A percentile compares a stretch with the other conserved stretches of the same genome.
phyloP scores from a whole-genome alignment of 345 rosid species.

The Citrus maxima region DNA sequence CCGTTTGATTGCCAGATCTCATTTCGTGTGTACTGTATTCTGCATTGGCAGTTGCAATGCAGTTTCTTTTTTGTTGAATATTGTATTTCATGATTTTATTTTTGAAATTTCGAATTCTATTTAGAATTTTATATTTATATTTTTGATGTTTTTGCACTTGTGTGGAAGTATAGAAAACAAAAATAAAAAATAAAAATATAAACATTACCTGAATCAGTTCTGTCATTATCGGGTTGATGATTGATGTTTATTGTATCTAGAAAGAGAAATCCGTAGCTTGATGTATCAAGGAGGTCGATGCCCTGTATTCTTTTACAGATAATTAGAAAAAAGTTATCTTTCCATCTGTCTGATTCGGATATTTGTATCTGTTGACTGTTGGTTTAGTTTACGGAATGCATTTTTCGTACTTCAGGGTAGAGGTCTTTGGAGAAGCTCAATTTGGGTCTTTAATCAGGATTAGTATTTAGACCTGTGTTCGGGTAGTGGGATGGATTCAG shows the following conservation, averaged over 20 bases:
- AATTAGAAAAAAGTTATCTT: neutral
- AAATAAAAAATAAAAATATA: too few species aligned
- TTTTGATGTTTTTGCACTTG: neutral
- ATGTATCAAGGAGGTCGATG: neutral
- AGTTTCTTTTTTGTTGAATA: neutral
- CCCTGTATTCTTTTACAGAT: neutral
- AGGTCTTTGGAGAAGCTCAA: neutral
- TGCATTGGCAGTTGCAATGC: neutral
- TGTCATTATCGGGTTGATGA: neutral
- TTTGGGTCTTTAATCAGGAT: neutral
- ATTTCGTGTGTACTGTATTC: neutral
- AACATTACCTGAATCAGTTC: neutral
- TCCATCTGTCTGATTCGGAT: neutral
- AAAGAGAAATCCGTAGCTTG: neutral
- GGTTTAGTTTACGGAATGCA: neutral
- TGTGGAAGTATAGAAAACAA: too few species aligned
- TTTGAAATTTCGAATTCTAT: neutral
- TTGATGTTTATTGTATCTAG: neutral
- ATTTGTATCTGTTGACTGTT: neutral
- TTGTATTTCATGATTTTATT: neutral
- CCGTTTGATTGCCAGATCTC: slow-evolving; percentile 5
- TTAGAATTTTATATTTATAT: neutral
- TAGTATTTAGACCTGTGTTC: neutral
- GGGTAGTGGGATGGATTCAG: slow-evolving; percentile 41
- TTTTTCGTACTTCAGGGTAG: neutral